Evolutionary conservation across 2,329 filamentous ascomycete species (phyloP), one percentile per base, ranked within the genome.

Genomic region (Dichotomopilus funicola): DNA sequence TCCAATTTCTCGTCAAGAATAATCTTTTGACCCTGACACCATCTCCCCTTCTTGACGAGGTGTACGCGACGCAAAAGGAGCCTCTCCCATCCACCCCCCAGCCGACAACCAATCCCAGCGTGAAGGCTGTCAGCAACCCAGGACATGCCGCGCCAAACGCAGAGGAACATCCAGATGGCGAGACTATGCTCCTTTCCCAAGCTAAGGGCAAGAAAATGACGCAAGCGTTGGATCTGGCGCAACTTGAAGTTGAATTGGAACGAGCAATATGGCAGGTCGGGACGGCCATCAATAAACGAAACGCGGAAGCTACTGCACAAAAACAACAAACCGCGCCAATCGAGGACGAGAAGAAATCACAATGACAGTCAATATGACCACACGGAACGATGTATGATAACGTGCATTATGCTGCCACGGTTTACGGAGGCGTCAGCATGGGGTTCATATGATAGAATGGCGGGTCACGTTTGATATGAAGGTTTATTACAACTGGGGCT

Each of bases 1-100:
- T 97, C 37, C 82, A 92, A 62, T 94, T 89, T 70, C 80, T 99
- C 10, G 71, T 92, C 42, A 74, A 87, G 55, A 85, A 91, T 62
- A 82, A 86, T 48, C 79, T 94, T 34, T 75, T 95, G 41, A 78
- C 76, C 2, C 75, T 83, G 0, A 76, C 78, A 11, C 85, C 90
- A 0, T 90, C 87, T 0, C 73, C 79, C 11, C 75, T 81, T 6
- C 78, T 99, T 47, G 88, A 96, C 68, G 74, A 83, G 50, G 76
- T 95, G 50, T 99, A 97, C 68, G 62, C 68, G 9, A 57, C 62
- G 42, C 64, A 68, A 46, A 62, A 62, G n/a, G 55, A 60, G 3
- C 61, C 62, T 2, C 57, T 67, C n/a, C 57, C 64, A 1, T 63
- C 65, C 8, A 58, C 65, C 5, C 62, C 66, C 13, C 61, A 66